Conservation (phyloP, 106 monocot genomes). For the Dioscorea dumetorum region DNA sequence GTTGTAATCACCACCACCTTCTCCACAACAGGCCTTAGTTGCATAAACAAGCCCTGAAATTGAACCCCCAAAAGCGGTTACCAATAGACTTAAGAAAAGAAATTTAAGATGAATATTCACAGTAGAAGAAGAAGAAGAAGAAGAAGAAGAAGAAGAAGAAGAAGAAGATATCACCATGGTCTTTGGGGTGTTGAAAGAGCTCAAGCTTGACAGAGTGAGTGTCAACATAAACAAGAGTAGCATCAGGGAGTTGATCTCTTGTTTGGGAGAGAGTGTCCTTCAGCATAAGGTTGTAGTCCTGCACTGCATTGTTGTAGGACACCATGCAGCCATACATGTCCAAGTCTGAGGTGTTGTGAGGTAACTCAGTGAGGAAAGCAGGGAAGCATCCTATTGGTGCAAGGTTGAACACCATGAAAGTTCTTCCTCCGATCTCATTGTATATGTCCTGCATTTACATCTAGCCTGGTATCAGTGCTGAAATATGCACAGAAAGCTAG, state of each 20-base stretch:
- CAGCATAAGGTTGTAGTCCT: slow-evolving; percentile 49
- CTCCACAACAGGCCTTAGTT: slow-evolving; percentile 72
- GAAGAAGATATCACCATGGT: slow-evolving; percentile 27
- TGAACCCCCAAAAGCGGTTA: background rate
- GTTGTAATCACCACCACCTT: slow-evolving; percentile 67
- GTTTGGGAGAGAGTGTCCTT: slow-evolving; percentile 20
- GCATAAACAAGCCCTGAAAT: slow-evolving; percentile 50
- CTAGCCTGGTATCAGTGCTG: too few relatives aligned
- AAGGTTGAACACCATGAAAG: slow-evolving; percentile 71
- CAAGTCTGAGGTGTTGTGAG: slow-evolving; percentile 33
- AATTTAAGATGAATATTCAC: too few relatives aligned
- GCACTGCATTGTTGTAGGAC: slow-evolving; percentile 59
- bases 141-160: too few relatives aligned
- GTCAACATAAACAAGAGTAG: slow-evolving; percentile 49
- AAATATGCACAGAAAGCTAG: too few relatives aligned
- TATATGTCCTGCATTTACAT: slow-evolving; percentile 7
- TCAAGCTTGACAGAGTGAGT: slow-evolving; percentile 56
- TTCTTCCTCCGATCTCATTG: slow-evolving; percentile 58
- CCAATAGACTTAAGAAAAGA: too few relatives aligned
- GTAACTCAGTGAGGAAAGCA: slow-evolving; percentile 41
- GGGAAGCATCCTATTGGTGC: slow-evolving; percentile 82
- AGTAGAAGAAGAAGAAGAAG: too few relatives aligned
- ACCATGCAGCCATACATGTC: slow-evolving; percentile 60
- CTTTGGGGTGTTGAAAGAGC: slow-evolving; percentile 42
- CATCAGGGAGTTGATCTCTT: slow-evolving; percentile 18